A percentile compares a stretch with the other conserved stretches of the same genome.
Evolutionary conservation across 108 stramenopile species (phyloP).

Genomic region (Pseudonitzschia delicatissima): DNA sequence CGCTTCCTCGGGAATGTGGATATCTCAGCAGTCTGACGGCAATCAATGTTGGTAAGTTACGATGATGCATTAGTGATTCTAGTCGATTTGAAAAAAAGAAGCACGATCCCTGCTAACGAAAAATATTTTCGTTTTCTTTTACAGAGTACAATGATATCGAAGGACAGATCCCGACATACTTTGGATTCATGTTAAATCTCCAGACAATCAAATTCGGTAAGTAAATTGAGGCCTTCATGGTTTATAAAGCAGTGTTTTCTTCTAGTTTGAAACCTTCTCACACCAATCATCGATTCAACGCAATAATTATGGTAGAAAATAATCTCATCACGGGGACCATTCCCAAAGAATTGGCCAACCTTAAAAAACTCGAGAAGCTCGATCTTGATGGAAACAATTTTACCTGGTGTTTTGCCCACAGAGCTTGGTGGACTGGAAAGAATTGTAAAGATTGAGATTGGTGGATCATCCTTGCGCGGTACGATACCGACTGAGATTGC

Average conservation of each 20-base stretch:
- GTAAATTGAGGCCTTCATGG: too few species aligned
- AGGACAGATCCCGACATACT: neutral
- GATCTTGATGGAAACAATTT: neutral
- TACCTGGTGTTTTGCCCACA: neutral
- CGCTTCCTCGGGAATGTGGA: neutral
- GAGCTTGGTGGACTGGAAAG: neutral
- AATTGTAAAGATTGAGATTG: neutral
- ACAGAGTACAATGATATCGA: neutral
- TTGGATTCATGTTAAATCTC: neutral
- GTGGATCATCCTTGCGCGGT: neutral
- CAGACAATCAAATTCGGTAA: neutral
- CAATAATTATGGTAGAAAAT: too few species aligned
- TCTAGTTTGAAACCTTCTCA: too few species aligned
- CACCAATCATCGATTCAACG: too few species aligned
- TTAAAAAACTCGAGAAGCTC: neutral
- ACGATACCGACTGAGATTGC: neutral
- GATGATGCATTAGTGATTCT: too few species aligned
- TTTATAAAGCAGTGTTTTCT: too few species aligned
- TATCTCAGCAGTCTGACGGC: neutral
- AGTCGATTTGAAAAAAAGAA: too few species aligned
- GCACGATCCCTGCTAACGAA: too few species aligned
- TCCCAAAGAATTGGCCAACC: slow-evolving; percentile 3
- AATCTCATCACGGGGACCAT: neutral
- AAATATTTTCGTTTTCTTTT: too few species aligned
- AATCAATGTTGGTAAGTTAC: slow-evolving; percentile 7